Percentiles rank a stretch among this genome's conserved stretches.
Evolutionary conservation across 2,329 filamentous ascomycete species (phyloP).

Genomic region (Exophiala bonariae): DNA sequence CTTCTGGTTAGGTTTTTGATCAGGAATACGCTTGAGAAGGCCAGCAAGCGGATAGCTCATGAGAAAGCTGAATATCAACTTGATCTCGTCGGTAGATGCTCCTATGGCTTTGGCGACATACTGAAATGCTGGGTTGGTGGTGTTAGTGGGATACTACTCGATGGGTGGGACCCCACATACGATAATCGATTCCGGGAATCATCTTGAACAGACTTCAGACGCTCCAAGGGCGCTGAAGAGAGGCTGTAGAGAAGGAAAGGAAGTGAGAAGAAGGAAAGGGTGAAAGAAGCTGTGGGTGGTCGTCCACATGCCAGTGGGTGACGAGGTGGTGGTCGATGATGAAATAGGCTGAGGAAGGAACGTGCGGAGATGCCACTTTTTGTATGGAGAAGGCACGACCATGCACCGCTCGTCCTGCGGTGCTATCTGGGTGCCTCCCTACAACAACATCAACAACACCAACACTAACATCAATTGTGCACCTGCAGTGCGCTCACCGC

Average conservation of each 20-base stretch:
- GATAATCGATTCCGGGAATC: conserved; percentile 64
- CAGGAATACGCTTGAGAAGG: conserved; percentile 84
- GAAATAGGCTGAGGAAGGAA: background rate
- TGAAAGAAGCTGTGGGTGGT: too few species aligned
- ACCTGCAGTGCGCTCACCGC: too few species aligned
- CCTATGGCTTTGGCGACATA: conserved; percentile 59
- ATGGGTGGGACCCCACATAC: conserved; percentile 41
- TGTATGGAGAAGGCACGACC: too few species aligned
- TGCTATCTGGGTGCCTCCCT: too few species aligned
- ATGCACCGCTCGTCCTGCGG: too few species aligned
- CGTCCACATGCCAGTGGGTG: background rate
- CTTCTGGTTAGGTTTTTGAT: conserved; percentile 78
- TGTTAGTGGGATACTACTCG: conserved; percentile 6
- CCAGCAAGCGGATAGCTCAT: conserved; percentile 89
- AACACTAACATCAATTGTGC: too few species aligned
- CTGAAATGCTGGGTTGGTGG: conserved; percentile 55
- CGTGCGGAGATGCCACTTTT: conserved; percentile 1
- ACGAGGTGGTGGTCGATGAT: background rate
- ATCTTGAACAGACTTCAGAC: conserved; percentile 41
- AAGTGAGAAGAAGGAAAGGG: too few species aligned
- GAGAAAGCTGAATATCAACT: conserved; percentile 87
- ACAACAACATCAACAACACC: too few species aligned
- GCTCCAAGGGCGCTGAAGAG: background rate
- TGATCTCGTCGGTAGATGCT: conserved; percentile 70
- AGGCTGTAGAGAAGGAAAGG: background rate